Evolutionary conservation across 306 rosid genomes (phyloP).

Genomic region (Clitoria ternatea): DNA sequence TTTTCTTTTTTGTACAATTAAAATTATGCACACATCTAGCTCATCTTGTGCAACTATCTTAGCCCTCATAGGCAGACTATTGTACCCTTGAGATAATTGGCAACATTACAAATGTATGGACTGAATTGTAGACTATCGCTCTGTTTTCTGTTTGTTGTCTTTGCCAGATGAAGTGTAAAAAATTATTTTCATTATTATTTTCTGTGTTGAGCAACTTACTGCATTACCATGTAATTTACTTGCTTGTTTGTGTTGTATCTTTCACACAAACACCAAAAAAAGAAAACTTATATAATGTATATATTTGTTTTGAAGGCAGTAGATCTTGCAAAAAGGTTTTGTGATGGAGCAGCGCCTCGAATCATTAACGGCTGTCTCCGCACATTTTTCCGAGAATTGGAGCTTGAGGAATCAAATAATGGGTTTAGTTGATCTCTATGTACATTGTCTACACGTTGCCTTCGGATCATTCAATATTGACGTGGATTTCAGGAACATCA

Average conservation of each 20-base stretch:
- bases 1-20: too few species aligned
- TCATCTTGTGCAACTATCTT: neutral
- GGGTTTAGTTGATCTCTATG: conserved; percentile 13
- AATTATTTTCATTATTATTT: too few species aligned
- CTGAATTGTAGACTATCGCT: neutral
- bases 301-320: conserved; percentile 60
- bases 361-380: conserved; percentile 88
- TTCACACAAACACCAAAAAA: neutral
- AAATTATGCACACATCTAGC: too few species aligned
- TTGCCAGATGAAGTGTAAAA: too few species aligned
- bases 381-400: conserved; percentile 51
- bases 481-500: conserved; percentile 4
- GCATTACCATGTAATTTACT: too few species aligned
- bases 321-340: conserved; percentile 92
- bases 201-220: too few species aligned
- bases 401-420: conserved; percentile 27
- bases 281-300: neutral
- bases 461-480: neutral
- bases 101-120: neutral
- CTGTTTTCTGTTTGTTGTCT: too few species aligned
- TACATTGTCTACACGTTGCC: conserved; percentile 9
- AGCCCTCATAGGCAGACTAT: neutral
- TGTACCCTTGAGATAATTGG: neutral
- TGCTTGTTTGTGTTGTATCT: neutral
- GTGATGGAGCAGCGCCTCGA: conserved; percentile 95